Evolutionary conservation across 202 grass and related monocot species (phyloP), one percentile per base, ranked within the genome.

Genomic region (Panicum virgatum): DNA sequence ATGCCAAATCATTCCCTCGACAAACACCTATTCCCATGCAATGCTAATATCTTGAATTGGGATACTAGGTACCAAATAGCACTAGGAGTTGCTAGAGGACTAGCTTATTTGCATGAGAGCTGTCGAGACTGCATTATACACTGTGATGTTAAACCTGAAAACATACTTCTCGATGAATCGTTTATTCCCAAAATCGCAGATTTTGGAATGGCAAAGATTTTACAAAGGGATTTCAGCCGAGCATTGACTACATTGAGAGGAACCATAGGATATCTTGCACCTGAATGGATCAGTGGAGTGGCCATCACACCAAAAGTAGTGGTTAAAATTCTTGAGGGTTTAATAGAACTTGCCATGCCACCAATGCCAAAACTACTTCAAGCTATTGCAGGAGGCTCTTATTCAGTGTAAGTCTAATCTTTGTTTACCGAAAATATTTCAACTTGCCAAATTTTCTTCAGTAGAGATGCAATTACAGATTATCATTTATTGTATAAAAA

Each of bases 1-100:
- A 90, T 90, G 88, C 56, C 88, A 12, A 77, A 90, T 22, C 29
- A 73, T 16, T 90, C 88, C 34, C 88, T 90, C 45, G 89, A 91
- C 57, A 51, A 47, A 26, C 86, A 91, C 66, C 48, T 88, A 63
- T 91, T 88, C 73, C 67, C 64, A 66, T 50, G 34, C 46, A 77
- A 81, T 65, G 26, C 12, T 77, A 18, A 60, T 20, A 14, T 39
- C 20, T 71, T 89, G 64, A 66, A 65, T 14, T 92, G 83, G 90
- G 13, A 29, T 20, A 84, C 75, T 70, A 79, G 90, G 56, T 88
- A 88, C 37, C 73, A 85, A 86, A 88, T 88, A 62, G 86, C 82
- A 9, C 40, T 86, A 57, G 89, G 70, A 50, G 56, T 86, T 61
- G 84, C 77, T 59, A 81, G 77, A 69, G 69, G 84, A 16, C 62